Evolutionary conservation across 768 basidiomycete species (phyloP).

Genomic region (Mrakia gelida): DNA sequence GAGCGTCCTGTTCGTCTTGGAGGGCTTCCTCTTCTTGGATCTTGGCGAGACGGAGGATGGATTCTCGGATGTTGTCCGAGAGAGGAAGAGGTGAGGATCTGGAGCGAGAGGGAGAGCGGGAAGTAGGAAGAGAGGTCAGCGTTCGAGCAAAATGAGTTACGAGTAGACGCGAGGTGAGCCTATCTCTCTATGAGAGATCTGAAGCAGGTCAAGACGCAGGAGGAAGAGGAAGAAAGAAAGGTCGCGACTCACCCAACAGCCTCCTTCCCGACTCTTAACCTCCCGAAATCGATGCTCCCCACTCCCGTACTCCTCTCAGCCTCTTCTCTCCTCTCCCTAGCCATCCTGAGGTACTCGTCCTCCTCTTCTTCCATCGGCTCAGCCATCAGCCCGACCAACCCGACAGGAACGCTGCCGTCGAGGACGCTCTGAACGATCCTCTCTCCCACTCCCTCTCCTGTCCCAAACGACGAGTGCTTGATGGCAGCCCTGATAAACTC

Average conservation of each 20-base stretch:
- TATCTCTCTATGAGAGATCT: not conserved
- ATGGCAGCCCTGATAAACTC: not conserved
- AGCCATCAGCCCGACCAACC: slow-evolving; percentile 5
- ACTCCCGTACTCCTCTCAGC: slow-evolving; percentile 5
- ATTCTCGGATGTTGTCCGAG: slow-evolving; percentile 56
- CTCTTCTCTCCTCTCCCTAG: slow-evolving; percentile 7
- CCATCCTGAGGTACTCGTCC: slow-evolving; percentile 1
- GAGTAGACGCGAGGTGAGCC: not conserved
- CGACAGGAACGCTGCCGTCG: not conserved
- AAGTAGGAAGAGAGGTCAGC: not conserved
- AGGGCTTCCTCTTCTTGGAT: slow-evolving; percentile 53
- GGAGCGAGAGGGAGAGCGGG: not conserved
- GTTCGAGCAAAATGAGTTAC: not conserved
- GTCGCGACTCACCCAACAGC: slow-evolving; percentile 48
- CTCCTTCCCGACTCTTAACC: slow-evolving; percentile 58
- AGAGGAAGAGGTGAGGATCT: slow-evolving; percentile 40
- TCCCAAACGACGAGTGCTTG: not conserved
- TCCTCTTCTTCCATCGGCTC: slow-evolving; percentile 9
- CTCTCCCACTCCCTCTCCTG: not conserved
- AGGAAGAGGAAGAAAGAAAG: not conserved
- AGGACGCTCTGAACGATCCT: slow-evolving; percentile 10
- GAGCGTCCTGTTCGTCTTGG: slow-evolving; percentile 7
- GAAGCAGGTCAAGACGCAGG: not conserved
- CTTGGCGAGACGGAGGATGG: slow-evolving; percentile 73
- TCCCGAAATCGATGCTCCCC: slow-evolving; percentile 54